These are phyloP conservation scores for Xanthoconium purpureum DNA, from an alignment of 768 basidiomycete species.

Conservation along the genomic window DNA sequence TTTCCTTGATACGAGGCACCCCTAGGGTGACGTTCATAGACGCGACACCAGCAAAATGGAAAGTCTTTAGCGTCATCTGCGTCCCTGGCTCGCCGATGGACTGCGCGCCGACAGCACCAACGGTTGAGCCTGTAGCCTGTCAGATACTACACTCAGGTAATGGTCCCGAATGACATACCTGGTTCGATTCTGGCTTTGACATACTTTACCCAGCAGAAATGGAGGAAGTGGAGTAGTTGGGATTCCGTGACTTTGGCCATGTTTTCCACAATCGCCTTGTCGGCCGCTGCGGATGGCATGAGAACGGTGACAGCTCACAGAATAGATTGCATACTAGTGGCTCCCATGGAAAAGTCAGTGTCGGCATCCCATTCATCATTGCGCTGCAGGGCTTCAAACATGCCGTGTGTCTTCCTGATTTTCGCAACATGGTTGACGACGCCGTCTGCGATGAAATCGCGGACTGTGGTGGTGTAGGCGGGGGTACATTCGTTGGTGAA, in stretches of 20 bases:
- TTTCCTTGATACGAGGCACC: constrained; percentile 99
- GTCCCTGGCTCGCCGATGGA: constrained; percentile 99
- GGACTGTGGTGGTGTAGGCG: constrained; percentile 65
- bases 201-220: constrained; percentile 89
- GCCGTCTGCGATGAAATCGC: constrained; percentile 64
- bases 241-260: constrained; percentile 81
- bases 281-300: constrained; percentile 44
- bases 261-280: constrained; percentile 81
- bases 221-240: constrained; percentile 77
- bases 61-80: constrained; percentile 99
- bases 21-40: constrained; percentile 99
- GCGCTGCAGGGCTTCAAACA: constrained; percentile 79
- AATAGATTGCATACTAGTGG: constrained; percentile 50
- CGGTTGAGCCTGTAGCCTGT: constrained; percentile 73
- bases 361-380: constrained; percentile 74
- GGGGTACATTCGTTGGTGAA: constrained; percentile 71
- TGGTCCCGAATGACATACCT: constrained; percentile 40
- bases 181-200: constrained; percentile 96
- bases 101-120: constrained; percentile 97
- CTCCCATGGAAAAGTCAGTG: constrained; percentile 74
- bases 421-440: constrained; percentile 65
- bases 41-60: constrained; percentile 99
- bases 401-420: constrained; percentile 67
- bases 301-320: neutral
- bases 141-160: neutral